Evolutionary conservation across 139 green algal genomes (phyloP), one percentile per base, ranked within the genome.

Genomic region (Pseudopediastrum boryanum): DNA sequence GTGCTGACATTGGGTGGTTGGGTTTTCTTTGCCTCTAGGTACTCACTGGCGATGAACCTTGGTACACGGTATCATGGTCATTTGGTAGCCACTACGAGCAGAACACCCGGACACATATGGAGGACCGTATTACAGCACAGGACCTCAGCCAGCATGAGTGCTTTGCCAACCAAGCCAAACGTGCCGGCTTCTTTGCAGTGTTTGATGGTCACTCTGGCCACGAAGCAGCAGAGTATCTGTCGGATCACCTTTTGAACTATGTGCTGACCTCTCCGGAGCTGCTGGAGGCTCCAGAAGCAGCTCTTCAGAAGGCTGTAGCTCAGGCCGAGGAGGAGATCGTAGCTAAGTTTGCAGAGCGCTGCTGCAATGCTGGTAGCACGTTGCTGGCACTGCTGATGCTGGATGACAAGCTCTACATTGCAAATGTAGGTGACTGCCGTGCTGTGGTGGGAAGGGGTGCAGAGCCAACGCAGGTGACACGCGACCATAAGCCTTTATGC

Each of bases 371-470:
- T 19, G 83, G 83, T 78, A 78, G 39, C 50, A 89, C 84, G 2
- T 70, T 85, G n/a, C 77, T 85, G 21, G 78, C 81, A 23, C 65
- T 81, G 29, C 80, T 89, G 56, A 42, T 89, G 71, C 48, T 85
- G 38, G 84, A 81, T 25, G 41, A 54, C 73, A 70, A 61, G 23
- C 68, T 89, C 54, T 73, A 78, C 38, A 42, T 89, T 19, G 84
- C 81, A 56, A 86, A 90, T 38, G 75, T 90, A n/a, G 85, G 85
- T 4, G 85, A 90, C 85, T 84, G 82, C 75, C 62, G 85, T 4
- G 85, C 85, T 21, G 85, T 88, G 52, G 25, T 85, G 31, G 61
- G 62, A 19, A 59, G 68, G 1, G 64, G 71, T 31, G 66, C 44
- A 3, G 73, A 86, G 68, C 69, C 84, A 2, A n/a, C 71, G 33